A percentile compares a stretch with the other conserved stretches of the same genome.
Conservation (phyloP, 768 basidiomycete species). For the Crepidotus variabilis region DNA sequence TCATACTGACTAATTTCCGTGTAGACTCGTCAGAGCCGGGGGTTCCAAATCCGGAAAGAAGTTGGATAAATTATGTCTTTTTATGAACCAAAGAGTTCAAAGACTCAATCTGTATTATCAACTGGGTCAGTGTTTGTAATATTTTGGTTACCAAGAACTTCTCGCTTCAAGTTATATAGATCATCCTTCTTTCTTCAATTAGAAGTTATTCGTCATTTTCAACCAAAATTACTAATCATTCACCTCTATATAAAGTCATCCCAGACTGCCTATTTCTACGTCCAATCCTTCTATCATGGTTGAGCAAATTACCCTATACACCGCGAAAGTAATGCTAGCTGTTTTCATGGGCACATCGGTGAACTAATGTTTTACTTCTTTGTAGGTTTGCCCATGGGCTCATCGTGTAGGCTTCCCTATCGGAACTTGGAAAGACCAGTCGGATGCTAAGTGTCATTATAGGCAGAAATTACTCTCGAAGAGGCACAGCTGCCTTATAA, state of each 20-base stretch:
- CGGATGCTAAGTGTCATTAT: background rate
- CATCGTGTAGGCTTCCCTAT: slow-evolving; percentile 40
- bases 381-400: slow-evolving; percentile 55
- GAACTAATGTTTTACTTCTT: background rate
- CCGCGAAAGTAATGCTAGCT: slow-evolving; percentile 33
- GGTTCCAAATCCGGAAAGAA: no score
- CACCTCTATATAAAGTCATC: background rate
- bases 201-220: no score
- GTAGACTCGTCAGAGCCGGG: no score
- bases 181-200: no score
- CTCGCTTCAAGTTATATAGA: no score
- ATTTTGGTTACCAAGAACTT: no score
- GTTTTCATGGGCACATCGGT: background rate
- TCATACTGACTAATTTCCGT: no score
- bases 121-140: no score
- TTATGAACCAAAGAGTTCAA: no score
- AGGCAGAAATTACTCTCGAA: slow-evolving; percentile 60
- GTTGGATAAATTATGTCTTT: no score
- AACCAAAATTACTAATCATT: no score
- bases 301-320: slow-evolving; percentile 24
- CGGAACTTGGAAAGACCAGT: background rate
- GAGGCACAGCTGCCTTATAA: slow-evolving; percentile 49
- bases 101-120: no score
- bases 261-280: background rate
- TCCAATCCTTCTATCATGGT: slow-evolving; percentile 13